Conservation (phyloP, 495 filamentous ascomycete genomes). For the Mytilinidion resinicola region DNA sequence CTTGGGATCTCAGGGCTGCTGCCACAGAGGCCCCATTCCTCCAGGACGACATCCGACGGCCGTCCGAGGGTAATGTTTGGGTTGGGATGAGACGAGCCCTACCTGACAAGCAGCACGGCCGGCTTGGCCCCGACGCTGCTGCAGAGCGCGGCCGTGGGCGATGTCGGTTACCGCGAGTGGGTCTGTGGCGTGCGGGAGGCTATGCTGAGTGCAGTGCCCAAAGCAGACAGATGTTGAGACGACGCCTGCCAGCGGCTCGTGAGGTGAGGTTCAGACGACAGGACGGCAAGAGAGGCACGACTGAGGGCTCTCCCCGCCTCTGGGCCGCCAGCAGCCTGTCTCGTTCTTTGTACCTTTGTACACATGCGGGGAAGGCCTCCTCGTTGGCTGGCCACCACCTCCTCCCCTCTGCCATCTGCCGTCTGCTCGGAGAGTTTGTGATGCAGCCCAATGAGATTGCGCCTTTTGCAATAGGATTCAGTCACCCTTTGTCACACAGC, state of each 20-base stretch:
- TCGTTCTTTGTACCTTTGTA: neutral
- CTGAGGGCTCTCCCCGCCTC: neutral
- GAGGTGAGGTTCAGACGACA: neutral
- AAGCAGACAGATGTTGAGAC: neutral
- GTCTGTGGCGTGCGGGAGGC: neutral
- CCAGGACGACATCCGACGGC: neutral
- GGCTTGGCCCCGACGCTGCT: neutral
- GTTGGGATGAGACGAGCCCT: neutral
- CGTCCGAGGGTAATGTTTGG: neutral
- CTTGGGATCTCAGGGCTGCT: neutral
- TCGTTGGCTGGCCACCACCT: neutral
- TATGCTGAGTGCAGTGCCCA: neutral
- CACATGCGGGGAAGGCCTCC: neutral
- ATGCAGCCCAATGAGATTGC: conserved; percentile 1
- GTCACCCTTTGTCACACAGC: neutral
- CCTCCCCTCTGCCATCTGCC: neutral
- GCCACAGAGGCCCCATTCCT: too few species aligned
- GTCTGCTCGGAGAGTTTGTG: neutral
- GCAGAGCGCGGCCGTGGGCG: neutral
- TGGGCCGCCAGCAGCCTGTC: neutral
- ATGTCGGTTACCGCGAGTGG: conserved; percentile 1
- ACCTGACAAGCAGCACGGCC: neutral
- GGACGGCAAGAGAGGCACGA: neutral
- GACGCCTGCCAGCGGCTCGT: neutral
- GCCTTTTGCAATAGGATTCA: neutral